Evolutionary conservation across 352 stramenopile species (phyloP).

Genomic region (Pythium guiyangense): DNA sequence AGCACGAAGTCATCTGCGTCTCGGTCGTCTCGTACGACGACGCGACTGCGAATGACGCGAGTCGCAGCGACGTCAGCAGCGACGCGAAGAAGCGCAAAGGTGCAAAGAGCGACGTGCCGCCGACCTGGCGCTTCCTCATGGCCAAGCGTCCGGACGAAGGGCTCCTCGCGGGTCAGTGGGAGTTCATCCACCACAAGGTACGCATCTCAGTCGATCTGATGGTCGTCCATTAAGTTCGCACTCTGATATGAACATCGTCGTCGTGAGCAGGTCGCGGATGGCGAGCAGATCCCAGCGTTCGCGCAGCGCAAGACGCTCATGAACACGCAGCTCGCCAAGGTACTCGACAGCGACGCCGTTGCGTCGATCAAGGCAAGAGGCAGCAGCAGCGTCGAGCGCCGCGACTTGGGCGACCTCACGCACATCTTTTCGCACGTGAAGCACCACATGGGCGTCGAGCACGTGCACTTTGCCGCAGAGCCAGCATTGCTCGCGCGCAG

Average conservation of each 20-base stretch:
- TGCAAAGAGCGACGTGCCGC: slow-evolving; percentile 9
- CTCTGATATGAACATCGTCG: neutral
- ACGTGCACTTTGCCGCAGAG: slow-evolving; percentile 51
- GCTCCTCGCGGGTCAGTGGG: slow-evolving; percentile 83
- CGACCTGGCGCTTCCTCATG: slow-evolving; percentile 77
- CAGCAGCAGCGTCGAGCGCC: slow-evolving; percentile 19
- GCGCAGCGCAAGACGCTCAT: slow-evolving; percentile 57
- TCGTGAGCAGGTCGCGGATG: slow-evolving; percentile 40
- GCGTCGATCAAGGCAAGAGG: slow-evolving; percentile 13
- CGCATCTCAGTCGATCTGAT: neutral
- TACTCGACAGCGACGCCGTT: slow-evolving; percentile 27
- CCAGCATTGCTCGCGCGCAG: slow-evolving; percentile 5
- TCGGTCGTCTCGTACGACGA: slow-evolving; percentile 53
- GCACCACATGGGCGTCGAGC: slow-evolving; percentile 88
- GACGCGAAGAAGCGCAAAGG: slow-evolving; percentile 2
- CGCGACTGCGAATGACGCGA: slow-evolving; percentile 1
- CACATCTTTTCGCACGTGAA: slow-evolving; percentile 91
- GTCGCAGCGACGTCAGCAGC: neutral
- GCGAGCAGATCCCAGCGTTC: slow-evolving; percentile 59
- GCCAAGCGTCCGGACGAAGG: slow-evolving; percentile 62
- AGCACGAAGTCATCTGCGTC: slow-evolving; percentile 73
- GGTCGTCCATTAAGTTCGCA: neutral
- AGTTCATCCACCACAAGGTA: slow-evolving; percentile 83
- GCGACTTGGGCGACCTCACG: slow-evolving; percentile 64
- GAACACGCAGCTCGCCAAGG: slow-evolving; percentile 26